These are phyloP conservation scores for Cryptococcus amylolentus DNA, from an alignment of 1,284 basidiomycete genomes.

Conservation along the genomic window DNA sequence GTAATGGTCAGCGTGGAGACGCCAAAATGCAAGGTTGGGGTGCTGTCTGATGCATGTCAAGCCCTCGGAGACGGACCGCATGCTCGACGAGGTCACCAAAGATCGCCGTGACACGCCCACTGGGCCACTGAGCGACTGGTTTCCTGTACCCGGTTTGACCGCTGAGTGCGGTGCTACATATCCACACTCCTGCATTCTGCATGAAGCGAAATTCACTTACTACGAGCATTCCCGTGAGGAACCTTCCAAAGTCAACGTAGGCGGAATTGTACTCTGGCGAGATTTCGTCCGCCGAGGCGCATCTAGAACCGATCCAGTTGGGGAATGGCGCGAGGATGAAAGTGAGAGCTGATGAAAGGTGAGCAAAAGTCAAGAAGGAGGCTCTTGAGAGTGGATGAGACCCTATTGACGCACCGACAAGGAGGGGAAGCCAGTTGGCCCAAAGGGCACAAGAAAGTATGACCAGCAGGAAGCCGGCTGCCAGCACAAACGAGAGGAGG, in stretches of 20 bases:
- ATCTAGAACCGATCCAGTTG: constrained; percentile 67
- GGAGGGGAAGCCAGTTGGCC: constrained; percentile 93
- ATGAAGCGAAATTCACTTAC: constrained; percentile 49
- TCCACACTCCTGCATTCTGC: not conserved
- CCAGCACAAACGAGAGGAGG: constrained; percentile 90
- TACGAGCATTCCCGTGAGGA: constrained; percentile 85
- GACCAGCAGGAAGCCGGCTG: constrained; percentile 92
- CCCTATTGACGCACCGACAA: constrained; percentile 72
- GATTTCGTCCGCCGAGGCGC: constrained; percentile 55
- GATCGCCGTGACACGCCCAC: too few relatives aligned
- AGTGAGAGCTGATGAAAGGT: constrained; percentile 65
- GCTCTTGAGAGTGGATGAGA: not conserved
- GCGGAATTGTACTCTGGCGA: constrained; percentile 58
- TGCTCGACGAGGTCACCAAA: too few relatives aligned
- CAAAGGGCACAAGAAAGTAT: constrained; percentile 97
- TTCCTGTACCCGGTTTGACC: too few relatives aligned
- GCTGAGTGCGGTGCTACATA: not conserved
- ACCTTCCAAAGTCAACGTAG: constrained; percentile 87
- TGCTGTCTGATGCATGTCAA: too few relatives aligned
- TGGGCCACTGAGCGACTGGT: too few relatives aligned
- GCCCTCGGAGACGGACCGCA: too few relatives aligned
- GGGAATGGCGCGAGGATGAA: constrained; percentile 95
- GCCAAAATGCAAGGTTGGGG: not conserved
- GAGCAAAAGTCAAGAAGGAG: not conserved
- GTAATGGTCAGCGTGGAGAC: not conserved